phyloP scores from a whole-genome alignment of 495 filamentous ascomycete species.

The Parathielavia appendiculata region DNA sequence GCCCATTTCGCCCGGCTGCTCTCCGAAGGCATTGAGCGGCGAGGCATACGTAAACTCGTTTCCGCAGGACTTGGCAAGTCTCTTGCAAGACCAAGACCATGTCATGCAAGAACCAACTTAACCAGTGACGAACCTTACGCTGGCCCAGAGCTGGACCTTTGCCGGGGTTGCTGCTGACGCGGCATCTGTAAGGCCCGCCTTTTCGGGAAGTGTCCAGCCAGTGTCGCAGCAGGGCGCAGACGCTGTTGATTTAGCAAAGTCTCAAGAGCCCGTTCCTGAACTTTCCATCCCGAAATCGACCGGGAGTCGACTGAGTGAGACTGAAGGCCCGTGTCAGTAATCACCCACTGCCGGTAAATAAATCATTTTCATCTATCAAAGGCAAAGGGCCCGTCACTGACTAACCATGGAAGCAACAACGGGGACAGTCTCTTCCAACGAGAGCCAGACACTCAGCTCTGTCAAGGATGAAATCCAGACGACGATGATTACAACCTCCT shows the following conservation, averaged over 20 bases:
- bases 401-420: background rate
- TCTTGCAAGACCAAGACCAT: background rate
- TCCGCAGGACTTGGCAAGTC: background rate
- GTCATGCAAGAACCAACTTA: background rate
- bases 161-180: conserved; percentile 3
- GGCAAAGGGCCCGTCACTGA: background rate
- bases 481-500: conserved; percentile 2
- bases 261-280: background rate
- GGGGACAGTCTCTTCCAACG: background rate
- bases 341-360: background rate
- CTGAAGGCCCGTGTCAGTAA: background rate
- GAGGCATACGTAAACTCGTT: background rate
- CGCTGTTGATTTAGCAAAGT: background rate
- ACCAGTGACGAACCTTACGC: conserved; percentile 7
- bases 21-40: background rate
- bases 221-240: background rate
- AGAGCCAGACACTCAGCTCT: background rate
- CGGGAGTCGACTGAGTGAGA: background rate
- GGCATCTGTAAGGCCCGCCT: background rate
- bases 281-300: background rate
- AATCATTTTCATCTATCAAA: too few relatives aligned
- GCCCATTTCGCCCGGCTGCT: background rate
- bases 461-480: background rate
- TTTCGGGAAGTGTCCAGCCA: background rate
- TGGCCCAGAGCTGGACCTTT: conserved; percentile 14